Evolutionary conservation across 2,329 filamentous ascomycete genomes (phyloP).

Genomic region (Colletotrichum neosansevieriae): DNA sequence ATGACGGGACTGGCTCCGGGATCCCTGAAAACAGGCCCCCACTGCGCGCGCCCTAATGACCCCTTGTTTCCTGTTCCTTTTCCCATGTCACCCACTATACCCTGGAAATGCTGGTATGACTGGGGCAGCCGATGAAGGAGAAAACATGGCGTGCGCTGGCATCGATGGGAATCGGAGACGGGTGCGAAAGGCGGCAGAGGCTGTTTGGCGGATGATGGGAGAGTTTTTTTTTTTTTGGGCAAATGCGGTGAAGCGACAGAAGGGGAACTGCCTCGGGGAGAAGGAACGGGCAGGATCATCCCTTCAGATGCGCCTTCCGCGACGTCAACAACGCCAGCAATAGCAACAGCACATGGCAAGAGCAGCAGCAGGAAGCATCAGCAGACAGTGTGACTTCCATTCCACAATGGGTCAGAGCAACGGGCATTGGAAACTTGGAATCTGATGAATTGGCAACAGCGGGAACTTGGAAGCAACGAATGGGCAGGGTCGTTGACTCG

Average conservation of each 20-base stretch:
- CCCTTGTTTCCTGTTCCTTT: conserved; percentile 10
- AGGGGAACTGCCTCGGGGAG: background rate
- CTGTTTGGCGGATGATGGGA: background rate
- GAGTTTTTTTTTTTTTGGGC: conserved; percentile 1
- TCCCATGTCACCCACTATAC: background rate
- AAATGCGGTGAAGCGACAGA: background rate
- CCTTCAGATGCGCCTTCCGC: background rate
- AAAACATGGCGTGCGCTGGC: conserved; percentile 4
- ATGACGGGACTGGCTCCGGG: conserved; percentile 38
- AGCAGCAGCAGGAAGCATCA: background rate
- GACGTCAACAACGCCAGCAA: background rate
- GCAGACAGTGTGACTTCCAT: background rate
- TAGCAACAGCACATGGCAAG: background rate
- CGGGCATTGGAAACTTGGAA: conserved; percentile 22
- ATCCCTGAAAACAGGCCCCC: conserved; percentile 3
- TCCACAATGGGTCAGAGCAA: too few relatives aligned
- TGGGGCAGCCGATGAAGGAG: conserved; percentile 5
- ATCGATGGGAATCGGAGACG: conserved; percentile 29
- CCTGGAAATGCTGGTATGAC: background rate
- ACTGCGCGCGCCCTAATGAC: background rate
- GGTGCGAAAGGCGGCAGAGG: background rate
- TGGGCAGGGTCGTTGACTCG: conserved; percentile 33
- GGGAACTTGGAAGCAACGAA: conserved; percentile 5
- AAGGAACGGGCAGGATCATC: conserved; percentile 3
- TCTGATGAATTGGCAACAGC: conserved; percentile 16